Percentiles rank a stretch among this genome's conserved stretches.
These are phyloP conservation scores for Hirsutella thompsonii DNA, from an alignment of 2,329 filamentous ascomycete species.

Conservation along the genomic window DNA sequence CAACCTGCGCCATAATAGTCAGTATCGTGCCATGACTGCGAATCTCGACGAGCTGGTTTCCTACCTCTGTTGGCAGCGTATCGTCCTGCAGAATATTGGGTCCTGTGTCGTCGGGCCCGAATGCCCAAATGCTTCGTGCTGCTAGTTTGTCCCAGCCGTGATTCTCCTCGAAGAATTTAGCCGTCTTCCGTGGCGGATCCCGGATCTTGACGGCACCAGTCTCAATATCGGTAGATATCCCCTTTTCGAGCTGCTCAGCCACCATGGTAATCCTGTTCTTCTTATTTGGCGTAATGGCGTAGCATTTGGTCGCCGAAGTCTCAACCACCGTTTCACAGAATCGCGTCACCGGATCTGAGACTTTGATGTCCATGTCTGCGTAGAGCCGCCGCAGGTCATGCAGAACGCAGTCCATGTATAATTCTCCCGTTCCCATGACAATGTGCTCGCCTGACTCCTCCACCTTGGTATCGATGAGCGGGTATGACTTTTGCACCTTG, in stretches of 20 bases:
- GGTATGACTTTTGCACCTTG: slow-evolving; percentile 97
- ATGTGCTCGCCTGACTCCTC: slow-evolving; percentile 97
- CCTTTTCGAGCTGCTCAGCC: slow-evolving; percentile 87
- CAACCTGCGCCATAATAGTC: slow-evolving; percentile 40
- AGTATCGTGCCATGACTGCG: background rate
- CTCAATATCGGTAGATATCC: slow-evolving; percentile 92
- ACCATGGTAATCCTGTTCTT: slow-evolving; percentile 99
- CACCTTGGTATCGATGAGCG: slow-evolving; percentile 89
- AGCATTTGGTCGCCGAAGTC: slow-evolving; percentile 95
- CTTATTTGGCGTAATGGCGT: slow-evolving; percentile 95
- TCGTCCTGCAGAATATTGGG: slow-evolving; percentile 96
- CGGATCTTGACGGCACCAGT: slow-evolving; percentile 80
- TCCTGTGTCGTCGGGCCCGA: slow-evolving; percentile 87
- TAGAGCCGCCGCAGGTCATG: slow-evolving; percentile 90
- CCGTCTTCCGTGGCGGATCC: slow-evolving; percentile 83
- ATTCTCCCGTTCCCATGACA: slow-evolving; percentile 83
- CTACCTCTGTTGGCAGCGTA: slow-evolving; percentile 75
- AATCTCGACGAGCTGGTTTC: slow-evolving; percentile 10
- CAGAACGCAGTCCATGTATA: slow-evolving; percentile 99
- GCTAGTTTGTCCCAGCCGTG: slow-evolving; percentile 96
- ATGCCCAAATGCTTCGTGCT: slow-evolving; percentile 93
- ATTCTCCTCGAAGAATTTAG: slow-evolving; percentile 93
- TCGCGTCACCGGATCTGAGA: slow-evolving; percentile 91
- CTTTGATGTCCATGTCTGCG: slow-evolving; percentile 98
- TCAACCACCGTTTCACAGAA: slow-evolving; percentile 98